Evolutionary conservation across 163 green algal genomes (phyloP), one percentile per base, ranked within the genome.

Genomic region (Trebouxia gelatinosa): DNA sequence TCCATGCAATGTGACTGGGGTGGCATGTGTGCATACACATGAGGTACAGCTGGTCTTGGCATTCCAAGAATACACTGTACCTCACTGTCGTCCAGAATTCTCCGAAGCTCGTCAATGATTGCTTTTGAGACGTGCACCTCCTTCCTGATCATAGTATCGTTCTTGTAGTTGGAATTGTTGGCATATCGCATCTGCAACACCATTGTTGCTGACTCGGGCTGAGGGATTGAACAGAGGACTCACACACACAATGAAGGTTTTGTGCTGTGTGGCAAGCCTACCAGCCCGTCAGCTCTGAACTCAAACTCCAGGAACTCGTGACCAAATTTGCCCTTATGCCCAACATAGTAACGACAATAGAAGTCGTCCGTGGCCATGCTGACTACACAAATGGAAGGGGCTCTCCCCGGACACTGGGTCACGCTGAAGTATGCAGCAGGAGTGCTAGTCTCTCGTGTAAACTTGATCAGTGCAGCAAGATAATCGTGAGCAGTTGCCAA

Each of bases 221-320:
- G 23, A 50, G 51, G 50, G 9, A 23, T 34, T 9, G 11, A 29
- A 32, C 26, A 32, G 6, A 32, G 21, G 7, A 29, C 32, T 13
- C 26, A 23, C n/a, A n/a, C n/a, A n/a, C n/a, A n/a, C n/a, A 37
- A 19, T 46, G 4, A 13, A 78, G n/a, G 19, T 46, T 1, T 64
- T 11, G 48, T 58, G 48, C 64, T 48, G n/a, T n/a, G n/a, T 54
- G 67, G 6, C 13, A 59, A 70, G 16, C 84, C 71, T 83, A 97
- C 91, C 89, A 94, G 88, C 26, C 94, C 94, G 74, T 97, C 89
- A 16, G 92, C 87, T 65, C 88, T 80, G 79, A 97, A 95, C 86
- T 99, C 95, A 84, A 99, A 97, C 89, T 99, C 95, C 28, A 99
- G 74, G 81, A 98, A 99, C 87, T 99, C 95, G 79, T 99, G 95